Base-by-base conservation (phyloP, 2,329 filamentous ascomycete genomes). In the Penicillium rolfsii region DNA sequence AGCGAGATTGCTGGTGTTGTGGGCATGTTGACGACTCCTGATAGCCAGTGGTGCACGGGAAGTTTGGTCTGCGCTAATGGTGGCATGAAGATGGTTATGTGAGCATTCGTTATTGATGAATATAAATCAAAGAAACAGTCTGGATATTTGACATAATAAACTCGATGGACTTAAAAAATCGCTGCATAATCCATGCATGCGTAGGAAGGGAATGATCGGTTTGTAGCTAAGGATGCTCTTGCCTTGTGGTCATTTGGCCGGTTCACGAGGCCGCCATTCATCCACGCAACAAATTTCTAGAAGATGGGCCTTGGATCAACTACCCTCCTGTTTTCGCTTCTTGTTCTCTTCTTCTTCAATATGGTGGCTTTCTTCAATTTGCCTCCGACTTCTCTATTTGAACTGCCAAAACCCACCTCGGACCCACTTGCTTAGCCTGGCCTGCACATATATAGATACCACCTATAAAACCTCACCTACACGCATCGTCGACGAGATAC, bases 11-110 rank as follows among this genome's bases (percentile, higher is more conserved):
- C 89, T 0, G 91, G 90, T 0, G 84, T 91, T 5, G 87, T 93
- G 19, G 89, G 85, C 2, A 92, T 93, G 89, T 77, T 93, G 24
- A 91, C 89, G 72, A 84, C 84, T 5, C 81, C 82, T 5, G 91
- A 94, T 73, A 84, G 85, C n/a, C 84, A 81, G 7, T 94, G 90
- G 90, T 89, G 87, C 71, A 95, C 91, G 0, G 91, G 91, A 1
- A 89, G 89, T 74, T 89, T 93, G 26, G 85, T 95, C 4, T 91
- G 88, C 77, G 90, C 90, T 7, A 94, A 94, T 72, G 91, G 91
- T 1, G 91, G 91, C 6, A 88, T 92, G 85, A 83, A 81, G 62
- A 85, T 87, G 77, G 67, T 33, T 2, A 36, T 56, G 53, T 56
- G 43, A 56, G 33, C 50, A 26, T n/a, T n/a, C 11, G 9, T n/a